These are phyloP conservation scores for Fusarium camptoceras DNA, from an alignment of 2,329 filamentous ascomycete species.

Conservation along the genomic window DNA sequence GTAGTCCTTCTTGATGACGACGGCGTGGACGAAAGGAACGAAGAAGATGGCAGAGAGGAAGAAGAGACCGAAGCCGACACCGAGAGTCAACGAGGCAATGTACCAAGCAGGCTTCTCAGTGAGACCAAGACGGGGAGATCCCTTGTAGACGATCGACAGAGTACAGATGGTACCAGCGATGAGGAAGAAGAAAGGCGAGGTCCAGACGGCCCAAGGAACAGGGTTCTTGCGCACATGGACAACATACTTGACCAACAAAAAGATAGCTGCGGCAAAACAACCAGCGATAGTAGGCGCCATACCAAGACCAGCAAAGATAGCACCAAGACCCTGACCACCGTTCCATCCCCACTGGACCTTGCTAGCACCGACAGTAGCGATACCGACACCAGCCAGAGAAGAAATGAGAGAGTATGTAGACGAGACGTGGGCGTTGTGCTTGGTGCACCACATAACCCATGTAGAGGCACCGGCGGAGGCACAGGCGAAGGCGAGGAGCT, in stretches of 20 bases:
- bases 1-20: constrained; percentile 76
- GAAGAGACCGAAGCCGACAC: constrained; percentile 69
- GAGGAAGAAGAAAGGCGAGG: constrained; percentile 81
- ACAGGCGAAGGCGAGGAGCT: constrained; percentile 75
- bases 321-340: constrained; percentile 73
- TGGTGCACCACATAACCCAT: constrained; percentile 86
- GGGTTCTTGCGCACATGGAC: constrained; percentile 80
- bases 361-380: constrained; percentile 71
- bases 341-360: constrained; percentile 78
- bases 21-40: constrained; percentile 75
- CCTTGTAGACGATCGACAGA: constrained; percentile 84
- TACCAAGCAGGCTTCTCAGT: constrained; percentile 70
- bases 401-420: constrained; percentile 79
- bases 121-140: constrained; percentile 65
- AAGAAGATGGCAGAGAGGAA: constrained; percentile 76
- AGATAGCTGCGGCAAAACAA: constrained; percentile 74
- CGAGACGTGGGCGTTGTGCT: constrained; percentile 77
- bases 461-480: constrained; percentile 72
- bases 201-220: constrained; percentile 77
- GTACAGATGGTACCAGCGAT: constrained; percentile 80
- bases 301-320: constrained; percentile 76
- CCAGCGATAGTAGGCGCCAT: constrained; percentile 78
- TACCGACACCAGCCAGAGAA: constrained; percentile 75
- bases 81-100: constrained; percentile 74
- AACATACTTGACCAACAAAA: constrained; percentile 71